Percentiles rank a stretch among this genome's conserved stretches.
Conservation (phyloP, 2,329 filamentous ascomycete genomes). For the Scleromitrula shiraiana region DNA sequence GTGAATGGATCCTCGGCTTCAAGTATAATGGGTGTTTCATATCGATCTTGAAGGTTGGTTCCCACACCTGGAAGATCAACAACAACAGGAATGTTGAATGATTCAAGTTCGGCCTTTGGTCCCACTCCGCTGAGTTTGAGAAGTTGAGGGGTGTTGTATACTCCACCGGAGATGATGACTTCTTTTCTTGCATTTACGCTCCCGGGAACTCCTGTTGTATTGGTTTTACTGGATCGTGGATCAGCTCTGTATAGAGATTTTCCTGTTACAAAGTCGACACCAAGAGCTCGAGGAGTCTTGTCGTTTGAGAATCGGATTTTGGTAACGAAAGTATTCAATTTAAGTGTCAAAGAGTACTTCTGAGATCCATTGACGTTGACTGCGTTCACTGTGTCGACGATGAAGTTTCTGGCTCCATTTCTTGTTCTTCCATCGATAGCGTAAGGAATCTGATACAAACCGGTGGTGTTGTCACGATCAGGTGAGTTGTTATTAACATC, state of each 20-base stretch:
- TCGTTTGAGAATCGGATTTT: conserved; percentile 26
- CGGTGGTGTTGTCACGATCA: conserved; percentile 17
- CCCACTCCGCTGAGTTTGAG: conserved; percentile 40
- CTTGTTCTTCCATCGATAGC: conserved; percentile 15
- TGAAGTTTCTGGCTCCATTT: conserved; percentile 18
- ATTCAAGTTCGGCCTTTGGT: conserved; percentile 32
- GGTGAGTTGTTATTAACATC: conserved; percentile 22
- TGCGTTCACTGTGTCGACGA: conserved; percentile 21
- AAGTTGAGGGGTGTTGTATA: conserved; percentile 39
- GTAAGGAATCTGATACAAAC: conserved; percentile 23
- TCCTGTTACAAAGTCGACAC: conserved; percentile 36
- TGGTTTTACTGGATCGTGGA: conserved; percentile 26
- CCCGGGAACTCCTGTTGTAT: conserved; percentile 18
- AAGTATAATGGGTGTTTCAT: conserved; percentile 41
- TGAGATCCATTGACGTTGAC: conserved; percentile 13
- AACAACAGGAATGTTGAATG: conserved; percentile 41
- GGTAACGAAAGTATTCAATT: conserved; percentile 29
- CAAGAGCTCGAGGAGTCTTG: conserved; percentile 31
- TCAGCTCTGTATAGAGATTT: conserved; percentile 37
- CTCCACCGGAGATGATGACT: conserved; percentile 42
- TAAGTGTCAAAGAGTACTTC: conserved; percentile 9
- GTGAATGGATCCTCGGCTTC: conserved; percentile 34
- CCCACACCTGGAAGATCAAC: conserved; percentile 56
- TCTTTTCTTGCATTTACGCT: conserved; percentile 25
- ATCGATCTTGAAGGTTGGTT: conserved; percentile 46